phyloP scores from a whole-genome alignment of 2,329 filamentous ascomycete species.

The Aspergillus chevalieri region DNA sequence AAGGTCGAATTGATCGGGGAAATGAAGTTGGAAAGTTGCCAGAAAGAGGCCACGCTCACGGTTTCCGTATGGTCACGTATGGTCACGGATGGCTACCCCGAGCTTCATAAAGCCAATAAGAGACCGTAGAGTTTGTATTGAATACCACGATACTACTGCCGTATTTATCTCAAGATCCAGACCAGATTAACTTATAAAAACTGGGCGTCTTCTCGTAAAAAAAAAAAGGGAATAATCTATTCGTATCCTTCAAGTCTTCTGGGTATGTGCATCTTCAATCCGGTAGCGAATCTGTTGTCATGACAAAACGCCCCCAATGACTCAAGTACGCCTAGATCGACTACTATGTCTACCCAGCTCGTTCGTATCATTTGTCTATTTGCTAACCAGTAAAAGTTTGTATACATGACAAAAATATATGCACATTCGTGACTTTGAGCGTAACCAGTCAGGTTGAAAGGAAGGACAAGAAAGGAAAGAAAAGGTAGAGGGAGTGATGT shows the following conservation, averaged over 20 bases:
- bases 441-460: constrained; percentile 11
- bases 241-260: no score
- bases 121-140: neutral
- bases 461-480: no score
- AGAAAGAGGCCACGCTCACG: constrained; percentile 24
- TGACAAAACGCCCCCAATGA: no score
- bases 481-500: constrained; percentile 15
- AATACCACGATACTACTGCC: neutral
- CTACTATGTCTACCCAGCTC: no score
- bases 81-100: constrained; percentile 2
- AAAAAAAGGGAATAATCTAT: no score
- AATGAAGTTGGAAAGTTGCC: constrained; percentile 16
- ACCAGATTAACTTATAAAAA: no score
- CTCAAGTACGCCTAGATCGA: no score
- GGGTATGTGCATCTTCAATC: no score
- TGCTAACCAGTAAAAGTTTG: constrained; percentile 6
- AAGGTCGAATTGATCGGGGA: constrained; percentile 1
- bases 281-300: no score
- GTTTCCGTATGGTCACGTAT: constrained; percentile 10
- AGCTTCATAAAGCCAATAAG: neutral
- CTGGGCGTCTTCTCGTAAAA: no score
- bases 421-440: constrained; percentile 17
- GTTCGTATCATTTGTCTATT: neutral
- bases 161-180: no score
- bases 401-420: constrained; percentile 14